Evolutionary conservation across 192 early-diverging fungal species (phyloP).

Genomic region (Dispira simplex): DNA sequence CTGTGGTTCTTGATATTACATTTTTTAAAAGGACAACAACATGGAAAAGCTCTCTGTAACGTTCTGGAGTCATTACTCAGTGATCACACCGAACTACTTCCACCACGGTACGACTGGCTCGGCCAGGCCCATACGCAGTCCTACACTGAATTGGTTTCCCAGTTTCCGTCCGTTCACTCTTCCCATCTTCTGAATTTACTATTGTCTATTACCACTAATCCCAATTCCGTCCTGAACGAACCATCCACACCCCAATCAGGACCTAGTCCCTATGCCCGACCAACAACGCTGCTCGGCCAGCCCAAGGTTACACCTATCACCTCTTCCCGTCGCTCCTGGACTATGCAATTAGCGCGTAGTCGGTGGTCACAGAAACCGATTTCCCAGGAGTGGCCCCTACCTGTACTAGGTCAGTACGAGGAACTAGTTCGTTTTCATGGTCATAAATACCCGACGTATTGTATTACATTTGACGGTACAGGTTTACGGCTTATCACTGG

Average conservation of each 20-base stretch:
- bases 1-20: slow-evolving; percentile 3
- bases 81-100: slow-evolving; percentile 35
- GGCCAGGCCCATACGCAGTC: slow-evolving; percentile 35
- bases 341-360: slow-evolving; percentile 11
- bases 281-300: slow-evolving; percentile 5
- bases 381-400: slow-evolving; percentile 12
- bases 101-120: slow-evolving; percentile 52
- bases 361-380: slow-evolving; percentile 1
- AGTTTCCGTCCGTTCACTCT: slow-evolving; percentile 16
- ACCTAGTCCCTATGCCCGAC: slow-evolving; percentile 16
- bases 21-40: slow-evolving; percentile 10
- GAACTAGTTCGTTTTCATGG: slow-evolving; percentile 50
- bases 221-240: slow-evolving; percentile 14
- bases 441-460: slow-evolving; percentile 61
- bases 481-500: slow-evolving; percentile 63
- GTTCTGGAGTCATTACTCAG: neutral
- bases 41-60: neutral
- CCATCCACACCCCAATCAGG: slow-evolving; percentile 18
- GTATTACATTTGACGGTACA: slow-evolving; percentile 58
- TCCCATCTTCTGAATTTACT: slow-evolving; percentile 19
- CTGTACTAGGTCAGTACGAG: slow-evolving; percentile 17
- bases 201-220: slow-evolving; percentile 15
- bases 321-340: neutral
- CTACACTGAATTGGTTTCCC: slow-evolving; percentile 39
- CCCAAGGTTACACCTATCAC: neutral